Evolutionary conservation across 495 filamentous ascomycete genomes (phyloP), one percentile per base, ranked within the genome.

Genomic region (Tricharina praecox): DNA sequence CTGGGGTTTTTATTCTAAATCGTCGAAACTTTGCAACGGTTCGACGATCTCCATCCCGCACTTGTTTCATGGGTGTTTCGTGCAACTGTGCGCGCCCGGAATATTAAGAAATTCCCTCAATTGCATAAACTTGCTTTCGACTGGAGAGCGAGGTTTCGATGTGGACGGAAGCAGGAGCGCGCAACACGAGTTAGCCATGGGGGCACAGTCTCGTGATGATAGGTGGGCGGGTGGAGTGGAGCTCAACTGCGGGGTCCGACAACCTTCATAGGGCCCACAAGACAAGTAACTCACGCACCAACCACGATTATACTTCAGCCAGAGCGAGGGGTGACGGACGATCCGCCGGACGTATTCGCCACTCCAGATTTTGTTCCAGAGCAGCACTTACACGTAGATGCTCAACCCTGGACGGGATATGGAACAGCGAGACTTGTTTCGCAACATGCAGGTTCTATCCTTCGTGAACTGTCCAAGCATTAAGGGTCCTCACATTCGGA

Each of bases 61-160:
- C 25, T 16, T 32, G 23, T 45, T 45, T 45, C 42, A 30, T 15
- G 20, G n/a, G 20, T 8, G 7, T 33, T 46, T 43, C 20, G 26
- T 35, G 26, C 8, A 35, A 46, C 25, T 23, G 11, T 26, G 18
- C n/a, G n/a, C 15, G n/a, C 8, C 7, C 16, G 39, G 39, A 43
- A 23, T 39, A 8, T 15, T 8, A 21, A 21, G 39, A 46, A 46
- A 46, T 33, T 46, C 43, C 10, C 43, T 46, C 43, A 46, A 20
- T 21, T 35, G 43, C 43, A 35, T 46, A 46, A 46, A 46, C 43
- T 15, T 32, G 43, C 43, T 46, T 33, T 19, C n/a, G n/a, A n/a
- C n/a, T n/a, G n/a, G n/a, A n/a, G n/a, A n/a, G n/a, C n/a, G n/a
- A n/a, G n/a, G n/a, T n/a, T n/a, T n/a, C n/a, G n/a, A n/a, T n/a